Evolutionary conservation across 164 flowering plant genomes (phyloP).

Genomic region (Piper betle): DNA sequence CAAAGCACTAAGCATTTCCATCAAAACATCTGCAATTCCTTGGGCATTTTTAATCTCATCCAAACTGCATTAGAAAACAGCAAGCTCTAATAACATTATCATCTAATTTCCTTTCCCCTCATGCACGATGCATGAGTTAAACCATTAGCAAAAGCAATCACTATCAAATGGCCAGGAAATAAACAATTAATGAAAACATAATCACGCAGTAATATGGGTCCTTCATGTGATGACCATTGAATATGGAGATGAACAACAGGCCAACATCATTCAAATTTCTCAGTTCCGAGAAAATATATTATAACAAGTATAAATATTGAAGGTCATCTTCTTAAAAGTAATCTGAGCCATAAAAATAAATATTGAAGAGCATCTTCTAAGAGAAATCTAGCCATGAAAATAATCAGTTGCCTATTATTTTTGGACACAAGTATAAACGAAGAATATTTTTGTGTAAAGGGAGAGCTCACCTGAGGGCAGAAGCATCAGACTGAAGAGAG

Average conservation of each 20-base stretch:
- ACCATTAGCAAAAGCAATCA: too few relatives aligned
- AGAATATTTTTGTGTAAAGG: background rate
- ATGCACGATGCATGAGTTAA: too few relatives aligned
- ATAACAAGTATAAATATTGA: background rate
- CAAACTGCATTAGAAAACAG: slow-evolving; percentile 35
- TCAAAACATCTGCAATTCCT: slow-evolving; percentile 66
- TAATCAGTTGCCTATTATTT: too few relatives aligned
- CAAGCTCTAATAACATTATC: background rate
- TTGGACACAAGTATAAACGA: background rate
- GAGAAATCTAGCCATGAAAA: background rate
- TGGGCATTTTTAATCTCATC: slow-evolving; percentile 71
- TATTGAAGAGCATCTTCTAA: background rate
- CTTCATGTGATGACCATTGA: background rate
- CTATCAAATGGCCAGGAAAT: too few relatives aligned
- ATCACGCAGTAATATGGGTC: background rate
- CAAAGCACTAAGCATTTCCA: slow-evolving; percentile 87
- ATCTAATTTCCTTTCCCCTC: too few relatives aligned
- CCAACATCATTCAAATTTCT: too few relatives aligned
- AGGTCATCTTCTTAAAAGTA: background rate
- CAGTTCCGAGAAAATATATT: too few relatives aligned
- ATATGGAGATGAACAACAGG: too few relatives aligned
- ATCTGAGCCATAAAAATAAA: background rate
- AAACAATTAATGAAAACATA: too few relatives aligned
- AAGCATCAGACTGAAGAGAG: slow-evolving; percentile 57
- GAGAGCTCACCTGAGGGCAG: slow-evolving; percentile 62